Base-by-base conservation (phyloP, 2,329 filamentous ascomycete species). In the Helotiales sp. region DNA sequence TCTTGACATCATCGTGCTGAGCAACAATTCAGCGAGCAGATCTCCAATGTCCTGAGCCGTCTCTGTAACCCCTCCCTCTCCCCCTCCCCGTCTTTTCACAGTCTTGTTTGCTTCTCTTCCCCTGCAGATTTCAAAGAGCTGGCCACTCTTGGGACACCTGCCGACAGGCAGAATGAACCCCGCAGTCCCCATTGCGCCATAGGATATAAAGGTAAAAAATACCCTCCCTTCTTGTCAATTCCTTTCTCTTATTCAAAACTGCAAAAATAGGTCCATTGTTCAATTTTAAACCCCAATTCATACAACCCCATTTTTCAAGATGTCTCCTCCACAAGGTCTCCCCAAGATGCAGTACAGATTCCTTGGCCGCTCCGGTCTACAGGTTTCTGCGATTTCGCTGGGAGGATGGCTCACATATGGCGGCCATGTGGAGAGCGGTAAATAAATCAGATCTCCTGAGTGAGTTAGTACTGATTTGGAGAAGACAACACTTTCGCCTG, bases 401-500 rank as follows among this genome's bases (percentile, higher is more conserved):
- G 91, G 88, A 66, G 87, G 88, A 71, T 90, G 89, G 89, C 82
- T 93, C 61, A 93, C 91, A 0, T 93, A 92, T 71, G 91, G 91
- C 63, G 90, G 90, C 20, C 89, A 92, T 72, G 88, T 92, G 32
- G 87, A 89, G 64, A 85, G 88, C 75, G 87, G 88, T 88, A 80
- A 22, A 60, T 37, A 30, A 37, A 52, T 15, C 8, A 20, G 20
- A 3, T 1, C 6, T 26, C 20, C 6, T 6, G 4, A 47, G 11
- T 30, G 30, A 43, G 22, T 30, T 40, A 8, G 40, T 28, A 26
- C 66, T 71, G 20, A 74, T 28, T 50, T 50, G 49, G 3, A n/a
- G 15, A 64, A 85, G 86, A 89, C 63, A 84, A 84, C 69, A 84
- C 87, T 0, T 87, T 86, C 74, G 81, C 82, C 61, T 88, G 86